Conservation (phyloP, 371 early-diverging fungal species). For the Actinomucor elegans region DNA sequence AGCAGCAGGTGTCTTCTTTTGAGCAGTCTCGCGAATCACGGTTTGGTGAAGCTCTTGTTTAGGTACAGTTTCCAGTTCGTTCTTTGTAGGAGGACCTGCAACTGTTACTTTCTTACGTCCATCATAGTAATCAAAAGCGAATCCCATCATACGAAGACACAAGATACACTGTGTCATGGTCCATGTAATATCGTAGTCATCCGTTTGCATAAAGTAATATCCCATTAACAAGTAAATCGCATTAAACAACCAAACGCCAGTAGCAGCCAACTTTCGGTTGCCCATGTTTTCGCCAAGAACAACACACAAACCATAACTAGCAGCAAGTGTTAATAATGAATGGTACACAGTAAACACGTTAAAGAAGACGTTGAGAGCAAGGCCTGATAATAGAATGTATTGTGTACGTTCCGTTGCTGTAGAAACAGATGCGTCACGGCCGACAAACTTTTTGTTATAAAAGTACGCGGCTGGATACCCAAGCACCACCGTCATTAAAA, state of each 20-base stretch:
- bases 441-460: constrained; percentile 33
- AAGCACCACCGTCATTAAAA: constrained; percentile 51
- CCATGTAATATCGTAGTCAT: constrained; percentile 69
- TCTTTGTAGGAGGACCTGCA: constrained; percentile 13
- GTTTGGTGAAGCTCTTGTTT: constrained; percentile 6
- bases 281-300: constrained; percentile 32
- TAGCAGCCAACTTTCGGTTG: constrained; percentile 44
- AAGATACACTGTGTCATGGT: constrained; percentile 77
- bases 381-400: constrained; percentile 51
- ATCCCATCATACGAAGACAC: constrained; percentile 72
- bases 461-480: constrained; percentile 56
- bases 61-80: constrained; percentile 1
- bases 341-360: constrained; percentile 62
- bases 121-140: constrained; percentile 68
- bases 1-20: constrained; percentile 11
- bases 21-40: constrained; percentile 6
- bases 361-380: constrained; percentile 58
- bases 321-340: constrained; percentile 54
- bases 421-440: constrained; percentile 25
- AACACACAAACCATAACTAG: constrained; percentile 52
- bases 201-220: constrained; percentile 55
- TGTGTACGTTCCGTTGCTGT: constrained; percentile 48
- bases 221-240: constrained; percentile 57
- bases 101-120: constrained; percentile 29
- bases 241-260: constrained; percentile 59